Base-by-base conservation (phyloP, 345 rosid species). In the Barbarea vulgaris region DNA sequence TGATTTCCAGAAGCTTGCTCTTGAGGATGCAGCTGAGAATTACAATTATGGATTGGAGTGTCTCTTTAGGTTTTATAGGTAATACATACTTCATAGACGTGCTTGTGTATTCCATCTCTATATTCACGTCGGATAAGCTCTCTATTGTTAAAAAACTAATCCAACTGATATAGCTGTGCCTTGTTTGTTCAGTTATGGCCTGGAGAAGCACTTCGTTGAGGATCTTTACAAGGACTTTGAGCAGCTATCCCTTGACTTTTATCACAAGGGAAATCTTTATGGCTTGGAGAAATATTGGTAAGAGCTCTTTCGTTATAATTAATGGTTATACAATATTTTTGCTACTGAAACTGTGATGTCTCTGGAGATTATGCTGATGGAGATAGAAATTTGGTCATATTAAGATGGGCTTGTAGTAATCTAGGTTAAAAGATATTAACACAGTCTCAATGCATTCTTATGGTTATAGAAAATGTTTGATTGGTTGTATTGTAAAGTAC, bases 201-300 rank as follows among this genome's bases (percentile, higher is more conserved):
- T 95, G 85, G 99, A 95, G 89, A 91, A 82, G 80, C 72, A 85
- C 54, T 95, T 83, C 60, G 76, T 66, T 9, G 97, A 87, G 70
- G 91, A 92, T 70, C 79, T 95, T 56, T 95, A 90, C 74, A 84
- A 77, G 77, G 97, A 95, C 81, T 95, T 95, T 69, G 99, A 95
- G 77, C 81, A 82, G 80, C 87, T 92, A 66, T 73, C 97, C 2
- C 89, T 95, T 10, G 96, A 95, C 68, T 90, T 90, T 73, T 91
- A 89, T 70, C 85, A 9, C 30, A 87, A 85, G 82, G 97, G 90
- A 81, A 90, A 90, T 68, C 82, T 86, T 53, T 95, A 92, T 66
- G 97, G 99, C 80, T 92, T 95, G 42, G 99, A 95, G 83, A 95
- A 95, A 72, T 95, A 90, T 73, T 95, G 99, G 99, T 92, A 87